These are phyloP conservation scores for Penicillium psychrosexuale DNA, from an alignment of 2,329 filamentous ascomycete genomes.

Conservation along the genomic window DNA sequence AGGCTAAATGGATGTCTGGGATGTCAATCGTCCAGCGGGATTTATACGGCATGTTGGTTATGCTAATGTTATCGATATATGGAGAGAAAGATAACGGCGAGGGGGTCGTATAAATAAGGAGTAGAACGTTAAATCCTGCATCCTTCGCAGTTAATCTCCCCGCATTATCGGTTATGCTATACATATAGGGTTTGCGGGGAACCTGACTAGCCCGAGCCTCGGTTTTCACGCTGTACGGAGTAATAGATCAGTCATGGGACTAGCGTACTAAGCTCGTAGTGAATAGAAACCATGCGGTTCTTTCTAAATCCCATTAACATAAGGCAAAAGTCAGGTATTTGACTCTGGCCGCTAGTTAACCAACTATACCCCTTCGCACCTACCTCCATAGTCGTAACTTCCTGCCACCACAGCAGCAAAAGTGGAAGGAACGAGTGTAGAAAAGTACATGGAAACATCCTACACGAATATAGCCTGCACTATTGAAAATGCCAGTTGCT, in stretches of 20 bases:
- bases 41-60: slow-evolving; percentile 47
- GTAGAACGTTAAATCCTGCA: neutral
- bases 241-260: neutral
- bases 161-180: neutral
- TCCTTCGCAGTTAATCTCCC: neutral
- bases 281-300: no score
- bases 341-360: no score
- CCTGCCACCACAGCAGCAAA: no score
- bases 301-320: no score
- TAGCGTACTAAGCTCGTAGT: no score
- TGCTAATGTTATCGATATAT: neutral
- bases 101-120: neutral
- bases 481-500: no score
- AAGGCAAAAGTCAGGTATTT: no score
- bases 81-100: neutral
- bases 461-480: no score
- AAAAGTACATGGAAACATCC: no score
- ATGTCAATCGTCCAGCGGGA: slow-evolving; percentile 50
- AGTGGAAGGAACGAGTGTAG: no score
- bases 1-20: slow-evolving; percentile 42
- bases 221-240: neutral
- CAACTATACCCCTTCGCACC: no score
- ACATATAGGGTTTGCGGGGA: slow-evolving; percentile 13
- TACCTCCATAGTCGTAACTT: no score
- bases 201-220: slow-evolving; percentile 9